Conservation (phyloP, 2,329 filamentous ascomycete genomes). For the Scorias spongiosa region DNA sequence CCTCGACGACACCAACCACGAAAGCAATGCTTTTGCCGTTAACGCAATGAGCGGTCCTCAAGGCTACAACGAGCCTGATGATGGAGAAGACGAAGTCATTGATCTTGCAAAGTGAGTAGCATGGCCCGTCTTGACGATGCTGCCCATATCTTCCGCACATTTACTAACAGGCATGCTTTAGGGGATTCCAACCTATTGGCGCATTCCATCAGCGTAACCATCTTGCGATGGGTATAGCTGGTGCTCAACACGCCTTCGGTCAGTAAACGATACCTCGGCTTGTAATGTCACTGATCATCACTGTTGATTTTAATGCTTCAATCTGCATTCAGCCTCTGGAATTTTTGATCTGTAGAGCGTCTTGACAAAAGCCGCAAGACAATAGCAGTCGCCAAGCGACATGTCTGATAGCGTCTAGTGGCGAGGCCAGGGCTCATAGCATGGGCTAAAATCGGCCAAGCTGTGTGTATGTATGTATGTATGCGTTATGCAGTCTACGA, state of each 20-base stretch:
- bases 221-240: background rate
- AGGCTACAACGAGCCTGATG: conserved; percentile 25
- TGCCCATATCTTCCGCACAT: conserved; percentile 5
- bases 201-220: conserved; percentile 27
- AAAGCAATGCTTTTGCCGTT: conserved; percentile 20
- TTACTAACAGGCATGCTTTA: conserved; percentile 13
- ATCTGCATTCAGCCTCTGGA: too few species aligned
- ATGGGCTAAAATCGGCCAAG: too few species aligned
- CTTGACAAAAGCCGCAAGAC: too few species aligned
- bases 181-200: conserved; percentile 35
- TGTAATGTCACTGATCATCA: too few species aligned
- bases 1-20: conserved; percentile 7
- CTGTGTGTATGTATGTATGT: too few species aligned
- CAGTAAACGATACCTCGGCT: background rate
- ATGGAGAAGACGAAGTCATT: conserved; percentile 31
- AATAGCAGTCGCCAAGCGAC: too few species aligned
- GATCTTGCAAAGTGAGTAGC: conserved; percentile 33
- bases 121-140: background rate
- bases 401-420: too few species aligned
- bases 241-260: background rate
- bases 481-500: too few species aligned
- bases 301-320: too few species aligned
- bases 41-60: conserved; percentile 7
- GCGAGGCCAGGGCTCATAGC: too few species aligned
- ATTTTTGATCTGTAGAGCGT: too few species aligned